Evolutionary conservation across 768 basidiomycete genomes (phyloP).

Genomic region (Multifurca ochricompacta): DNA sequence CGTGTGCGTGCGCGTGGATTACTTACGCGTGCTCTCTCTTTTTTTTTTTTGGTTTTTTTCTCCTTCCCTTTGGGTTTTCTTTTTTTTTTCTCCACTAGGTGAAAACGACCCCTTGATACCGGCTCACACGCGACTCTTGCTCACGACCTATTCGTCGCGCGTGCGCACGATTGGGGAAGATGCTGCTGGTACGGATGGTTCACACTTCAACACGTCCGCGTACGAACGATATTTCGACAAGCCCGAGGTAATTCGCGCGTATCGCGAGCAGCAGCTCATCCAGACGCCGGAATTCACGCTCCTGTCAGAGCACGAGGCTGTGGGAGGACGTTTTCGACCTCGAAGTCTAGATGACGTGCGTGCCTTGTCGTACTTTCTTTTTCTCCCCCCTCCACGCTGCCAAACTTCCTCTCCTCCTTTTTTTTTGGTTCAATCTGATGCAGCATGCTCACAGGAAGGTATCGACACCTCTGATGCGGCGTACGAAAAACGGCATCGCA

Average conservation of each 20-base stretch:
- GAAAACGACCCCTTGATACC: conserved; percentile 71
- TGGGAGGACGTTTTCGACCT: conserved; percentile 64
- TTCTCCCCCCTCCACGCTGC: too few relatives aligned
- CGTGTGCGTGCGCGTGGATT: neutral
- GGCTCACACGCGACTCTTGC: conserved; percentile 51
- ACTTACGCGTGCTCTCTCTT: neutral
- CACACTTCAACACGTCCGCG: conserved; percentile 47
- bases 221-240: conserved; percentile 72
- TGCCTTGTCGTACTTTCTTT: conserved; percentile 9
- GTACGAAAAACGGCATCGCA: conserved; percentile 77
- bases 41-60: neutral
- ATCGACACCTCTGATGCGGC: conserved; percentile 72
- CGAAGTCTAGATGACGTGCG: conserved; percentile 65
- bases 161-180: conserved; percentile 34
- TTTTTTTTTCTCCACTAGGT: conserved; percentile 35
- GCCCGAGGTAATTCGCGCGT: conserved; percentile 66
- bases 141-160: conserved; percentile 63
- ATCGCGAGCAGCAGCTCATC: conserved; percentile 59
- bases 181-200: conserved; percentile 30
- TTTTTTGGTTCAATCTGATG: conserved; percentile 13
- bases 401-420: too few relatives aligned
- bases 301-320: conserved; percentile 42
- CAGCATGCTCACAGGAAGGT: conserved; percentile 33
- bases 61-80: neutral
- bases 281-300: conserved; percentile 67